phyloP scores from a whole-genome alignment of 2,329 filamentous ascomycete genomes.

The Cytospora schulzeri region DNA sequence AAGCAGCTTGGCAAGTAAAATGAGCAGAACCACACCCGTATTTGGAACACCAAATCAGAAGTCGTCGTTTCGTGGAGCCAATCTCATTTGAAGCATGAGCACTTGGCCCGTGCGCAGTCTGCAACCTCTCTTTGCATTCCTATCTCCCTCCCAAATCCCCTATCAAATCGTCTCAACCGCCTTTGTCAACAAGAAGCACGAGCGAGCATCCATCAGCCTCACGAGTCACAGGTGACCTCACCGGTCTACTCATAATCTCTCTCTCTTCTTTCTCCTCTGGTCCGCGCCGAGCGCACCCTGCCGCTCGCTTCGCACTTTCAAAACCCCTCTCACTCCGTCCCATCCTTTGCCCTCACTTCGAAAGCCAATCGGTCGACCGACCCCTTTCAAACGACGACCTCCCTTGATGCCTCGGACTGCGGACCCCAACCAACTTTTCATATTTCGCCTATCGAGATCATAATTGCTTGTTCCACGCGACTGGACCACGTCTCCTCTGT shows the following conservation, averaged over 20 bases:
- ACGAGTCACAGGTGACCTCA: slow-evolving; percentile 20
- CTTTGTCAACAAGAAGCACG: slow-evolving; percentile 7
- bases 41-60: slow-evolving; percentile 11
- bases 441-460: slow-evolving; percentile 17
- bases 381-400: slow-evolving; percentile 5
- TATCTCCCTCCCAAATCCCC: slow-evolving; percentile 7
- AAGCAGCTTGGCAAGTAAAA: slow-evolving; percentile 19
- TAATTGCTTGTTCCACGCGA: not conserved
- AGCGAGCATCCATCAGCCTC: slow-evolving; percentile 18
- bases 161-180: slow-evolving; percentile 11
- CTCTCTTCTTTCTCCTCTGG: not conserved
- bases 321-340: slow-evolving; percentile 13
- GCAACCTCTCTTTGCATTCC: slow-evolving; percentile 21
- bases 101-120: slow-evolving; percentile 11
- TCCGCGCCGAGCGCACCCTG: slow-evolving; percentile 22
- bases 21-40: slow-evolving; percentile 18
- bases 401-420: slow-evolving; percentile 9
- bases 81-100: slow-evolving; percentile 22
- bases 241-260: slow-evolving; percentile 14
- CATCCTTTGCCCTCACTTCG: slow-evolving; percentile 12
- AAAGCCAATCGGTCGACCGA: slow-evolving; percentile 7
- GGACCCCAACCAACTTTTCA: slow-evolving; percentile 7
- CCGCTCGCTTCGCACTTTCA: slow-evolving; percentile 18
- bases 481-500: not conserved
- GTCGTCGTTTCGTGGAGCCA: slow-evolving; percentile 15